These are phyloP conservation scores for Aspergillus ochraceus DNA, from an alignment of 2,329 filamentous ascomycete genomes.

Conservation along the genomic window DNA sequence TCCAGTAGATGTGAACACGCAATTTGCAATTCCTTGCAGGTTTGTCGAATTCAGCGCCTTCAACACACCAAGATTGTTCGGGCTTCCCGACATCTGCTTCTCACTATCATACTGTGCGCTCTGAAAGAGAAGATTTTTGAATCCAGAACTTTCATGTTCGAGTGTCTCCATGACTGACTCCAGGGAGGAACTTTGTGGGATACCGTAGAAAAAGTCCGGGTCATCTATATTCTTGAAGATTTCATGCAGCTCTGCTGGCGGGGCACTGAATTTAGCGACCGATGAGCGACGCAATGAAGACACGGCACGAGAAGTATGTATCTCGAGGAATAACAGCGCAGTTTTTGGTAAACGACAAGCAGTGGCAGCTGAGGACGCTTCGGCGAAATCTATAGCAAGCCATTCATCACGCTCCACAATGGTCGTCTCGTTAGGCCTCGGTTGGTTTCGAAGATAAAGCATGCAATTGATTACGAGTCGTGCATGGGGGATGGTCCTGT, in stretches of 20 bases:
- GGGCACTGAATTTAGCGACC: constrained; percentile 51
- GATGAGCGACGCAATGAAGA: constrained; percentile 69
- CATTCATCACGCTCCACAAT: constrained; percentile 77
- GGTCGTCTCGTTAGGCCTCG: constrained; percentile 71
- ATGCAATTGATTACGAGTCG: constrained; percentile 75
- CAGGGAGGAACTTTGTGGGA: constrained; percentile 75
- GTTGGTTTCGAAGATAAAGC: constrained; percentile 84
- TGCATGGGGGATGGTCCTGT: constrained; percentile 59
- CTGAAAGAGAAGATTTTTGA: constrained; percentile 84
- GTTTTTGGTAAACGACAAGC: constrained; percentile 83
- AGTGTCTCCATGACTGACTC: constrained; percentile 76
- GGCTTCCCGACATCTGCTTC: constrained; percentile 59
- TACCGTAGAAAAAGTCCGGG: constrained; percentile 91
- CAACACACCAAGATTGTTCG: constrained; percentile 69
- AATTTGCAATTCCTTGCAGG: constrained; percentile 80
- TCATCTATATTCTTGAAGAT: constrained; percentile 95
- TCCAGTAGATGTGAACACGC: constrained; percentile 66
- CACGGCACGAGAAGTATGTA: constrained; percentile 59
- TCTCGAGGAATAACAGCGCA: constrained; percentile 79
- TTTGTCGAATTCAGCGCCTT: constrained; percentile 78
- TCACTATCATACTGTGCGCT: constrained; percentile 89
- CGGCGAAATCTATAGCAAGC: constrained; percentile 78
- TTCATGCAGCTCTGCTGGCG: constrained; percentile 69
- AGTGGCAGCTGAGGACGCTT: constrained; percentile 70
- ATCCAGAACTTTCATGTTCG: constrained; percentile 84